phyloP scores from a whole-genome alignment of 768 basidiomycete genomes.

The Cytidiella melzeri region DNA sequence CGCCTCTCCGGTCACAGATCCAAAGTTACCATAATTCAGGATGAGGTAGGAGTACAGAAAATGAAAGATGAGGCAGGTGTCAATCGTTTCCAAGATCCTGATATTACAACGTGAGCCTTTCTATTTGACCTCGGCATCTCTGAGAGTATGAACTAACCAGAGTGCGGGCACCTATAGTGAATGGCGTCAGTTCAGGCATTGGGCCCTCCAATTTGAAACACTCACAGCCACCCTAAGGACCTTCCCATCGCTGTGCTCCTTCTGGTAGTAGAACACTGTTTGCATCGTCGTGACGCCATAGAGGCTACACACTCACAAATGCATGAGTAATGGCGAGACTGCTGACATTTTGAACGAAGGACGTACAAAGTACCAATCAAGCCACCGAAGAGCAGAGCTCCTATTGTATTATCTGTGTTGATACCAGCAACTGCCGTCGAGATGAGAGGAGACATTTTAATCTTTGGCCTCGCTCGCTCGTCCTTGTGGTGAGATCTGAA shows the following conservation, averaged over 20 bases:
- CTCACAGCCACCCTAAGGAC: neutral
- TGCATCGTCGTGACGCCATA: conserved; percentile 4
- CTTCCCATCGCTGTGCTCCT: neutral
- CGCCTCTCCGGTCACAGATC: neutral
- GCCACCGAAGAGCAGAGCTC: conserved; percentile 2
- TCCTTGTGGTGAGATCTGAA: no score
- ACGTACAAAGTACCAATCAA: conserved; percentile 1
- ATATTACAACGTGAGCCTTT: no score
- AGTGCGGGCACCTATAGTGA: neutral
- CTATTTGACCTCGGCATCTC: no score
- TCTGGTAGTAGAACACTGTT: neutral
- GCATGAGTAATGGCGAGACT: neutral
- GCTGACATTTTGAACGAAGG: neutral
- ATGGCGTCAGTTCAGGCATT: no score
- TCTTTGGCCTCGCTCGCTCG: no score
- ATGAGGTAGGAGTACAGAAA: conserved; percentile 1
- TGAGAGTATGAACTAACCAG: no score
- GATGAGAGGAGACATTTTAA: no score
- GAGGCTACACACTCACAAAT: neutral
- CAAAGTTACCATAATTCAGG: neutral
- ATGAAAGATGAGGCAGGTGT: neutral
- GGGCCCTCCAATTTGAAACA: no score
- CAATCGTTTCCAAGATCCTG: conserved; percentile 1
- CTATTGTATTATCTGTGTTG: neutral
- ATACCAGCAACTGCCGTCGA: neutral